A percentile compares a stretch with the other conserved stretches of the same genome.
Conservation (phyloP, 2,329 filamentous ascomycete species). For the Fusarium haematococcum region DNA sequence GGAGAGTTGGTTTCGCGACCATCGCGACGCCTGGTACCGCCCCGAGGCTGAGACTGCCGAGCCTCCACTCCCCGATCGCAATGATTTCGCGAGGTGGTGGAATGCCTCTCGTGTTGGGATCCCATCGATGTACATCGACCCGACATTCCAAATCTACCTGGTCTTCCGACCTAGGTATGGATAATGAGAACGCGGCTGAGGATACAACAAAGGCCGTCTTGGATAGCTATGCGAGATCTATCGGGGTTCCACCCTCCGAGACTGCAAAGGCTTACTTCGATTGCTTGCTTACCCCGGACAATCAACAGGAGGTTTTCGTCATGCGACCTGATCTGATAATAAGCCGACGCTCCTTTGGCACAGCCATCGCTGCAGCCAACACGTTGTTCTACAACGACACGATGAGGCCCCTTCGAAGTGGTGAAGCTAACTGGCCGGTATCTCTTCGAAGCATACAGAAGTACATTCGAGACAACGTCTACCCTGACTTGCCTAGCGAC, state of each 20-base stretch:
- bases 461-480: not conserved
- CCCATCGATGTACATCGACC: not conserved
- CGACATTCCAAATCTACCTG: not conserved
- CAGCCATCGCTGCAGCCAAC: not conserved
- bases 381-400: not conserved
- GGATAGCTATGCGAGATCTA: not conserved
- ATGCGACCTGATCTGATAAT: not conserved
- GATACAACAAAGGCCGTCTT: not conserved
- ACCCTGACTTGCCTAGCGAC: not conserved
- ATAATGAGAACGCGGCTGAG: too few species aligned
- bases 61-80: not conserved
- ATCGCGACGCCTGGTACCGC: not conserved
- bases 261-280: not conserved
- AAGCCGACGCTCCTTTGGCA: not conserved
- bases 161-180: not conserved
- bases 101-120: not conserved
- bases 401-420: not conserved
- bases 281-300: not conserved
- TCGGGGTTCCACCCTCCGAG: not conserved
- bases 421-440: not conserved
- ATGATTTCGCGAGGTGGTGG: not conserved
- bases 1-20: not conserved
- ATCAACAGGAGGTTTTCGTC: not conserved
- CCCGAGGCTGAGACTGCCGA: not conserved
- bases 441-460: not conserved